phyloP scores from a whole-genome alignment of 176 grass and related monocot genomes.

The Rhynchospora pubera region DNA sequence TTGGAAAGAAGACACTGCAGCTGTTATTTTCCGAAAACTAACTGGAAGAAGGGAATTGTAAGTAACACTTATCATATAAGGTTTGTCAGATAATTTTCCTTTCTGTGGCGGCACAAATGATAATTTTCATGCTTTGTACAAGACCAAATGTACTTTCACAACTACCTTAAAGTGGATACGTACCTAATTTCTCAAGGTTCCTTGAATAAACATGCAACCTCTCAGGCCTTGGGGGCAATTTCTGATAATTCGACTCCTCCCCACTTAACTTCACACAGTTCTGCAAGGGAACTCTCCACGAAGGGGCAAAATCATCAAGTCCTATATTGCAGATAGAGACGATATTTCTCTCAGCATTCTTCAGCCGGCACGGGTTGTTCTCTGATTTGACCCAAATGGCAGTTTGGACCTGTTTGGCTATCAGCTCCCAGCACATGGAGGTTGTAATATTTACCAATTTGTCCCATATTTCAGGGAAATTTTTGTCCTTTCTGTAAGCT shows the following conservation, averaged over 20 bases:
- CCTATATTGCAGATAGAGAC: slow-evolving; percentile 48
- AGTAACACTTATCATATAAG: background rate
- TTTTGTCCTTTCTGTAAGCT: slow-evolving; percentile 92
- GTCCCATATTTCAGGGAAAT: slow-evolving; percentile 81
- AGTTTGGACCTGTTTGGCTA: slow-evolving; percentile 82
- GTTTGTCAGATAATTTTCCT: background rate
- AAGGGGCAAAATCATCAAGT: slow-evolving; percentile 41
- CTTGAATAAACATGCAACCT: slow-evolving; percentile 76
- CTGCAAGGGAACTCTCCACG: slow-evolving; percentile 66
- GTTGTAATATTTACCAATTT: slow-evolving; percentile 74
- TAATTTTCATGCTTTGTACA: background rate
- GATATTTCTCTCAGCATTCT: slow-evolving; percentile 61
- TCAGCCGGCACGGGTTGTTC: slow-evolving; percentile 51
- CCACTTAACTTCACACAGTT: slow-evolving; percentile 62
- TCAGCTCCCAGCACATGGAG: slow-evolving; percentile 92
- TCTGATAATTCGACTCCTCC: slow-evolving; percentile 41
- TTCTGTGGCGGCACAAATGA: background rate
- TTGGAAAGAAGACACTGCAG: too few relatives aligned
- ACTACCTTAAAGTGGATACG: slow-evolving; percentile 16
- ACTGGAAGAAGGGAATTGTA: background rate
- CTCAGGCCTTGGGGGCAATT: slow-evolving; percentile 55
- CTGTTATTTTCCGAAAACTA: background rate
- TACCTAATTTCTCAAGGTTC: slow-evolving; percentile 83
- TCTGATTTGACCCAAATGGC: slow-evolving; percentile 92
- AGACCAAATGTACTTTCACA: background rate